Conservation (phyloP, 305 asterid species). For the Fraxinus sp. region DNA sequence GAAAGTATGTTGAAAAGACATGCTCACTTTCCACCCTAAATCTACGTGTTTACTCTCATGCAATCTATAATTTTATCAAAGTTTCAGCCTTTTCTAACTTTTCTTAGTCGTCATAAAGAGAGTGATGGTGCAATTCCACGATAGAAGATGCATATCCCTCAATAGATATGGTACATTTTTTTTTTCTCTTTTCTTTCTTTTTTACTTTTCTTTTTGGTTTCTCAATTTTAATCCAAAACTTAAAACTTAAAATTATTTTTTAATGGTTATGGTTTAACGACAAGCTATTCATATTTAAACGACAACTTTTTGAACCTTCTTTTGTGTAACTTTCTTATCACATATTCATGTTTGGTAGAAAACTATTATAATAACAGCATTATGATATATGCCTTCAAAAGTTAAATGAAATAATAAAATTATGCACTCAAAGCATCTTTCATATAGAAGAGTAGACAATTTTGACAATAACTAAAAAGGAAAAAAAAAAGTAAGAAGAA, state of each 20-base stretch:
- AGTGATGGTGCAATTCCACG: slow-evolving; percentile 49
- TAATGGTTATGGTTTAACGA: background rate
- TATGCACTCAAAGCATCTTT: background rate
- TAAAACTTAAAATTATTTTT: background rate
- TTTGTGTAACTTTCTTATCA: background rate
- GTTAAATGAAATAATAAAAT: background rate
- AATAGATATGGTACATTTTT: background rate
- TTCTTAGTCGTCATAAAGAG: slow-evolving; percentile 37
- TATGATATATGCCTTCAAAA: background rate
- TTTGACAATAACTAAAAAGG: background rate
- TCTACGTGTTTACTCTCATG: slow-evolving; percentile 52
- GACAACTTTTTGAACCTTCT: background rate
- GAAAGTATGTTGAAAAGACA: slow-evolving; percentile 7
- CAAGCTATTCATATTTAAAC: background rate
- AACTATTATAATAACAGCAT: background rate
- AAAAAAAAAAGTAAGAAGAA: too few relatives aligned
- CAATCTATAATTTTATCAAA: slow-evolving; percentile 37
- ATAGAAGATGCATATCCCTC: background rate
- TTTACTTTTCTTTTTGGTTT: background rate
- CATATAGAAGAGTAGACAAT: background rate
- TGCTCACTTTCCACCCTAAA: slow-evolving; percentile 64
- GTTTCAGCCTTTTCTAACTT: slow-evolving; percentile 44
- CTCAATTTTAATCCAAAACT: background rate
- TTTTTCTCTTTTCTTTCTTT: background rate
- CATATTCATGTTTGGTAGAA: background rate